A percentile compares a stretch with the other conserved stretches of the same genome.
phyloP scores from a whole-genome alignment of 768 basidiomycete species.

The Suillus ampliporus region DNA sequence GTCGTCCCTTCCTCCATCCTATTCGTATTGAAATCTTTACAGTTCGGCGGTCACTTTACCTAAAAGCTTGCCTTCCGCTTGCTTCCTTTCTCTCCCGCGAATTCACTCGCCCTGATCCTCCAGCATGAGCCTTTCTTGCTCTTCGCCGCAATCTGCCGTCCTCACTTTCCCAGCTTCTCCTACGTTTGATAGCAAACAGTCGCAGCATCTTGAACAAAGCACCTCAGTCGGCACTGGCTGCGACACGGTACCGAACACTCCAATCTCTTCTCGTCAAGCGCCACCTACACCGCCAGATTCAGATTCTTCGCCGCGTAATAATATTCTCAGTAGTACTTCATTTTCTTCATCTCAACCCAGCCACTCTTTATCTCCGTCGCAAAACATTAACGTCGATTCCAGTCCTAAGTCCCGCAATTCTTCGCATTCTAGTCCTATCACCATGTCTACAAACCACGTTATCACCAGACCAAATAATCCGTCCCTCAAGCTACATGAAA shows the following conservation, averaged over 20 bases:
- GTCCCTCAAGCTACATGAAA: conserved; percentile 18
- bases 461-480: conserved; percentile 17
- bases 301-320: conserved; percentile 16
- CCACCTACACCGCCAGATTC: conserved; percentile 28
- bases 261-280: conserved; percentile 20
- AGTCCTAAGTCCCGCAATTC: conserved; percentile 19
- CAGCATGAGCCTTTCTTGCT: conserved; percentile 31
- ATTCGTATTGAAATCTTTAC: conserved; percentile 26
- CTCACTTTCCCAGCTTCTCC: conserved; percentile 21
- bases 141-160: conserved; percentile 30
- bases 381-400: conserved; percentile 17
- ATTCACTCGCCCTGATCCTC: conserved; percentile 30
- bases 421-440: conserved; percentile 28
- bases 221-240: conserved; percentile 14
- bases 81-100: conserved; percentile 18
- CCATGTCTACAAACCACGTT: conserved; percentile 16
- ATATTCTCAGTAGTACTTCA: conserved; percentile 17
- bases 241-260: conserved; percentile 14
- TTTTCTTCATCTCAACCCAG: conserved; percentile 25
- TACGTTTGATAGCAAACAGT: conserved; percentile 15
- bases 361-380: conserved; percentile 27
- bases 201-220: conserved; percentile 6
- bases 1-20: conserved; percentile 2
- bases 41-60: conserved; percentile 17
- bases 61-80: conserved; percentile 17